Evolutionary conservation across 805 yeast species (phyloP).

Genomic region (Barnettozyma wickerhamii): DNA sequence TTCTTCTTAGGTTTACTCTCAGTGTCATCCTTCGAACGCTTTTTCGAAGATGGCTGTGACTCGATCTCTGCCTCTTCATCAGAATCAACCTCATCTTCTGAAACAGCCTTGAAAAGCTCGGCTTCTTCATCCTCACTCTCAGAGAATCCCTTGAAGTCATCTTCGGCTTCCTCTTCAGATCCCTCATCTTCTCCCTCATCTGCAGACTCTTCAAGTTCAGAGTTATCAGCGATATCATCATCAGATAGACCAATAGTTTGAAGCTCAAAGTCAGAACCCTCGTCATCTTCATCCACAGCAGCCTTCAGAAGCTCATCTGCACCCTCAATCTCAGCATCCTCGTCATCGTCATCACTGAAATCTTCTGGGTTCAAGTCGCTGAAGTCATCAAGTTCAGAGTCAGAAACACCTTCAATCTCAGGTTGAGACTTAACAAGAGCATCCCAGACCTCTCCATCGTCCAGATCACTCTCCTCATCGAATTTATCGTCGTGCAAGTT

Average conservation of each 20-base stretch:
- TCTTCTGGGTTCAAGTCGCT: slow-evolving; percentile 45
- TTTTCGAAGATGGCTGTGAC: slow-evolving; percentile 27
- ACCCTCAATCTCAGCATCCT: slow-evolving; percentile 32
- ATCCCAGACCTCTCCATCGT: slow-evolving; percentile 75
- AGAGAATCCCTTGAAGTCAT: slow-evolving; percentile 29
- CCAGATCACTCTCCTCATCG: slow-evolving; percentile 42
- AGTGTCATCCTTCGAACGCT: slow-evolving; percentile 22
- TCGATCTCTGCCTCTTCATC: slow-evolving; percentile 29
- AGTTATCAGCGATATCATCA: slow-evolving; percentile 32
- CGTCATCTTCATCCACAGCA: slow-evolving; percentile 17
- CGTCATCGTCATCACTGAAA: slow-evolving; percentile 53
- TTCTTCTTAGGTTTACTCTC: slow-evolving; percentile 19
- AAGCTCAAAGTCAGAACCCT: slow-evolving; percentile 32
- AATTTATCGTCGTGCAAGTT: slow-evolving; percentile 32
- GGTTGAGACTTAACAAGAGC: slow-evolving; percentile 75
- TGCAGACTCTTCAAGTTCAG: slow-evolving; percentile 28
- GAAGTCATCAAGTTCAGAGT: slow-evolving; percentile 44
- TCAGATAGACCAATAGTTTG: slow-evolving; percentile 31
- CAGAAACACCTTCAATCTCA: slow-evolving; percentile 55
- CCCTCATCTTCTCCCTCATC: slow-evolving; percentile 32
- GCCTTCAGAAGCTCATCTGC: slow-evolving; percentile 38
- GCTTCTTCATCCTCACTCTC: slow-evolving; percentile 35
- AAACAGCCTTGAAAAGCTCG: slow-evolving; percentile 32
- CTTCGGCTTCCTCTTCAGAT: slow-evolving; percentile 18
- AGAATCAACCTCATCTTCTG: slow-evolving; percentile 32